These are phyloP conservation scores for Hsuehochloa calcarea DNA, from an alignment of 176 grass and related monocot genomes.

Conservation along the genomic window DNA sequence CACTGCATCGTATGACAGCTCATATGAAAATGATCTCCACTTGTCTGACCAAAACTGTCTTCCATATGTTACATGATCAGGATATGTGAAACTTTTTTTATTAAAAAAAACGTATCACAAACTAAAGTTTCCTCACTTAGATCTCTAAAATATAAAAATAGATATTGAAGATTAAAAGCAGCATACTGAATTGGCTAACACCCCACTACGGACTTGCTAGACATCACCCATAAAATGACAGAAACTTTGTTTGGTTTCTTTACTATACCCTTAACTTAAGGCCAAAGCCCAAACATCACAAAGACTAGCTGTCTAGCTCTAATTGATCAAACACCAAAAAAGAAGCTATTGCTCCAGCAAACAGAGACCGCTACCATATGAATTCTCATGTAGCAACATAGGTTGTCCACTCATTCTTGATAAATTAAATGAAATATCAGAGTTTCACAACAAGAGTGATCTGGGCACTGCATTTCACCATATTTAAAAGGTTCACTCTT, in stretches of 20 bases:
- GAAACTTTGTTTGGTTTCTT: background rate
- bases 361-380: background rate
- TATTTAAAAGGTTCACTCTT: constrained; percentile 3
- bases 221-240: background rate
- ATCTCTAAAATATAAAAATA: background rate
- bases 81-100: background rate
- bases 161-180: background rate
- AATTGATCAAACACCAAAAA: background rate
- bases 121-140: background rate
- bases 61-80: background rate
- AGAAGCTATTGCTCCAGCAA: constrained; percentile 11
- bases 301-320: background rate
- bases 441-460: constrained; percentile 11
- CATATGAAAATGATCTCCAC: background rate
- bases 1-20: background rate
- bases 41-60: background rate
- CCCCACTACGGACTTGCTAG: background rate
- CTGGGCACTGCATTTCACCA: background rate
- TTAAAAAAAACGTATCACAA: background rate
- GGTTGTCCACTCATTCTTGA: background rate
- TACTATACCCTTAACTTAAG: background rate
- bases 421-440: constrained; percentile 14
- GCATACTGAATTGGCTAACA: background rate
- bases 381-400: constrained; percentile 7
- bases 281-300: background rate